Conservation (phyloP, 2,329 filamentous ascomycete species). For the Pestalotiopsis sp. region DNA sequence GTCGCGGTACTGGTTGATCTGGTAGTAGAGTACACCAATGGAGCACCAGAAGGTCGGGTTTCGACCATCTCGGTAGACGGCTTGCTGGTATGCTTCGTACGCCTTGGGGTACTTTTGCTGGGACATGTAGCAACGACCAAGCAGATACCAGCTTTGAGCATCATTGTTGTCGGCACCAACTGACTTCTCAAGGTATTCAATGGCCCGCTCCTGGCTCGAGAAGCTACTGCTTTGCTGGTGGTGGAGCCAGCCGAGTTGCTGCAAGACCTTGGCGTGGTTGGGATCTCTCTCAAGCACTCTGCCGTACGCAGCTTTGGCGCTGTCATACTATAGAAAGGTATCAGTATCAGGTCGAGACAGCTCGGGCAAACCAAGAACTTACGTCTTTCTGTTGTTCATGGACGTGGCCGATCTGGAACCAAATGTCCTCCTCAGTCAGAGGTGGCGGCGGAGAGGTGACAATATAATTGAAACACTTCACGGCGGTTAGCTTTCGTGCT, state of each 20-base stretch:
- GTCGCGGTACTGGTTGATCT: constrained; percentile 99
- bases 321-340: constrained; percentile 72
- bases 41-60: constrained; percentile 99
- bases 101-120: constrained; percentile 99
- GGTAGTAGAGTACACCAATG: constrained; percentile 97
- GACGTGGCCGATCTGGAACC: constrained; percentile 99
- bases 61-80: constrained; percentile 94
- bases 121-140: constrained; percentile 98
- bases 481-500: constrained; percentile 24
- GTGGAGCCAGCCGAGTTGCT: constrained; percentile 96
- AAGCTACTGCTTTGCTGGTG: constrained; percentile 94
- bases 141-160: constrained; percentile 97
- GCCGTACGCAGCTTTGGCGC: constrained; percentile 88
- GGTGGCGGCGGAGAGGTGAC: constrained; percentile 90
- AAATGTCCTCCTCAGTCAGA: constrained; percentile 95
- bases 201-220: constrained; percentile 90
- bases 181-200: constrained; percentile 96
- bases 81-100: constrained; percentile 97
- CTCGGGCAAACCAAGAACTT: constrained; percentile 40
- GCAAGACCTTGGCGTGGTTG: constrained; percentile 95
- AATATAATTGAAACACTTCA: constrained; percentile 96
- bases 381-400: constrained; percentile 99
- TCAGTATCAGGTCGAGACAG: constrained; percentile 15
- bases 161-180: constrained; percentile 91
- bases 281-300: constrained; percentile 93